phyloP scores from a whole-genome alignment of 495 filamentous ascomycete genomes.

The Xylaria intraflava region DNA sequence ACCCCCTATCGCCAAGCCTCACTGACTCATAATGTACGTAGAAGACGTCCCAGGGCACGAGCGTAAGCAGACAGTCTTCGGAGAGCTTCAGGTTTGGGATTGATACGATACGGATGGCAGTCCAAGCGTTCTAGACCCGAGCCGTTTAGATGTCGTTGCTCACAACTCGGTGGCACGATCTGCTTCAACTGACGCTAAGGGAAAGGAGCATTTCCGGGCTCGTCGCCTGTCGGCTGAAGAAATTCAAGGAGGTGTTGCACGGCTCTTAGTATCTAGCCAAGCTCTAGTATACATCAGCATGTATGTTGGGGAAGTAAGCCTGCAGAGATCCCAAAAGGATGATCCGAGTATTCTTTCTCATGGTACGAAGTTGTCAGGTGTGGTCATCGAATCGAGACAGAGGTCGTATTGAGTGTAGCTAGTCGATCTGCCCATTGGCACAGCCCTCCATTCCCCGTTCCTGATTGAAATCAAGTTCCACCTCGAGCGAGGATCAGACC shows the following conservation, averaged over 20 bases:
- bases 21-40: background rate
- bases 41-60: too few species aligned
- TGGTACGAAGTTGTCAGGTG: too few species aligned
- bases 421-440: background rate
- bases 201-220: background rate
- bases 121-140: background rate
- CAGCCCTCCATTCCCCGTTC: background rate
- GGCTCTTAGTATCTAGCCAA: background rate
- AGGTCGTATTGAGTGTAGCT: background rate
- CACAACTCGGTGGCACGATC: background rate
- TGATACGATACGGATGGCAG: background rate
- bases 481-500: background rate
- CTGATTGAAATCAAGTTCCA: background rate
- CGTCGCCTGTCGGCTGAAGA: background rate
- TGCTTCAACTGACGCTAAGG: background rate
- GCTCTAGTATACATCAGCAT: background rate
- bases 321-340: background rate
- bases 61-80: too few species aligned
- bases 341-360: background rate
- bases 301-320: background rate
- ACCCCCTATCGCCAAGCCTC: background rate
- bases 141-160: background rate
- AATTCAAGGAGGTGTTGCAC: background rate
- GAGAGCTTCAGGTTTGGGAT: background rate
- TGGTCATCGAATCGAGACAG: background rate